These are phyloP conservation scores for Ceratocystis cubensis DNA, from an alignment of 2,329 filamentous ascomycete species.

Conservation along the genomic window DNA sequence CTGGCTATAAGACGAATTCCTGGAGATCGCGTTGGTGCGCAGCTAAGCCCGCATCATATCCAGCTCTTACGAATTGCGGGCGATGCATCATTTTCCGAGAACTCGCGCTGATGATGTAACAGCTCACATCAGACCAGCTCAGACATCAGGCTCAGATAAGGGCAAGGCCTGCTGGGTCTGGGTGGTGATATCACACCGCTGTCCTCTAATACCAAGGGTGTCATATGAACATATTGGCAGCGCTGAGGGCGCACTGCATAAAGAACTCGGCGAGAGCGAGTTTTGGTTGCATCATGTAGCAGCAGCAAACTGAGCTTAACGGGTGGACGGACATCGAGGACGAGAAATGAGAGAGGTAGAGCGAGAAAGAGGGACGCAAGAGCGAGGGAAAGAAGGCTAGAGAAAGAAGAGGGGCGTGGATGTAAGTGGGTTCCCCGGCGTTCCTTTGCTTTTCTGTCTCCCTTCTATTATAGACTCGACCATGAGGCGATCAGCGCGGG, in stretches of 20 bases:
- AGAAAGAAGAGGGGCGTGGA: conserved; percentile 1
- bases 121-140: not conserved
- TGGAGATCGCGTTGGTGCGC: too few species aligned
- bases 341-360: not conserved
- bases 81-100: too few species aligned
- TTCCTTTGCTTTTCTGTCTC: conserved; percentile 8
- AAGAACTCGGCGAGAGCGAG: conserved; percentile 3
- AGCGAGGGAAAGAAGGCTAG: not conserved
- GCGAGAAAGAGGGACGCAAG: not conserved
- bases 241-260: not conserved
- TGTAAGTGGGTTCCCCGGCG: conserved; percentile 3
- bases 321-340: not conserved
- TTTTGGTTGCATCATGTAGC: not conserved
- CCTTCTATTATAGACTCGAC: not conserved
- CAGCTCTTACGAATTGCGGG: too few species aligned
- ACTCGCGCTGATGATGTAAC: not conserved
- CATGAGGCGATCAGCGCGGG: conserved; percentile 9
- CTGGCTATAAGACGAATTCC: too few species aligned
- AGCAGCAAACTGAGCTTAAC: not conserved
- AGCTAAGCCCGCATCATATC: too few species aligned
- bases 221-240: not conserved
- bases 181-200: not conserved
- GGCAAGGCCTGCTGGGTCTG: not conserved
- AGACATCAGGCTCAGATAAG: not conserved
- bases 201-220: not conserved